phyloP scores from a whole-genome alignment of 2,329 filamentous ascomycete genomes.

The Cordyceps farinosa region DNA sequence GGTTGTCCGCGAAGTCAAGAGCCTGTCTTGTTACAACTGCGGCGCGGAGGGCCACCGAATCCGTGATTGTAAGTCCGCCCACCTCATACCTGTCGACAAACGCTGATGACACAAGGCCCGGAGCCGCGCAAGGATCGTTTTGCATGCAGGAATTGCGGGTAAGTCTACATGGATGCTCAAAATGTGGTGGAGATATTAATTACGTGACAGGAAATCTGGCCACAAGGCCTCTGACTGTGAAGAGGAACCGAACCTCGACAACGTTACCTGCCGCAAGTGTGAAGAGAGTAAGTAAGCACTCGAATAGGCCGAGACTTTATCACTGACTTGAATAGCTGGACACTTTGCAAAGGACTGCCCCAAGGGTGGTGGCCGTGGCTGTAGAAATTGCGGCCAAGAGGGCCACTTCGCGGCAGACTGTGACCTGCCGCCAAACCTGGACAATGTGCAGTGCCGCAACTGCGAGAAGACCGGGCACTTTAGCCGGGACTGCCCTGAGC shows the following conservation, averaged over 20 bases:
- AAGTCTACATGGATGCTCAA: constrained; percentile 19
- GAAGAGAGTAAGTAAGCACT: constrained; percentile 48
- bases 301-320: background rate
- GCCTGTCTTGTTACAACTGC: constrained; percentile 64
- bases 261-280: constrained; percentile 64
- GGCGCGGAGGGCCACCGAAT: constrained; percentile 60
- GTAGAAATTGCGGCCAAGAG: constrained; percentile 61
- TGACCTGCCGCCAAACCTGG: constrained; percentile 41
- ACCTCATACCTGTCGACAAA: background rate
- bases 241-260: constrained; percentile 58
- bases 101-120: constrained; percentile 41
- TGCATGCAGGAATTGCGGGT: constrained; percentile 67
- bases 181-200: background rate
- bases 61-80: constrained; percentile 60
- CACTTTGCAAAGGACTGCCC: constrained; percentile 64
- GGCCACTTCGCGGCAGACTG: constrained; percentile 56
- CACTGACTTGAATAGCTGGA: constrained; percentile 41
- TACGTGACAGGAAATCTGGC: constrained; percentile 40
- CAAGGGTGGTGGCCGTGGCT: constrained; percentile 52
- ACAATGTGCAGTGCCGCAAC: constrained; percentile 54
- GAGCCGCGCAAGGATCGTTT: constrained; percentile 60
- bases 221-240: constrained; percentile 50
- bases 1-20: constrained; percentile 42
- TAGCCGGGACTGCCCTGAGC: constrained; percentile 60
- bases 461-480: constrained; percentile 60